phyloP scores from a whole-genome alignment of 1,139 yeast genomes.

The Sugiyamaella novakii region DNA sequence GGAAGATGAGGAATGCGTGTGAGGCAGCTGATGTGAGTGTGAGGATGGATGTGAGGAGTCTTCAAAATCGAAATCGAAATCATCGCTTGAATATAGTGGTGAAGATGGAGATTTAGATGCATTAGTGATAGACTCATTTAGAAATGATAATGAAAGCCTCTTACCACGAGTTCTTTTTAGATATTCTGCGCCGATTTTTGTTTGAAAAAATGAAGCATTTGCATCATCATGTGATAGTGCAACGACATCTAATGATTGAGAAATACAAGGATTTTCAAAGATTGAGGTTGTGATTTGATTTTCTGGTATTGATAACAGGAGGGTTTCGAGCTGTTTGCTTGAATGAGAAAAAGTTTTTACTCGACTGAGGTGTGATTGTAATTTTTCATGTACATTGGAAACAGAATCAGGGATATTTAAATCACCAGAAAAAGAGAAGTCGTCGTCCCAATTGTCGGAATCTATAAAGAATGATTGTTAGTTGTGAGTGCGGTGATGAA shows the following conservation, averaged over 20 bases:
- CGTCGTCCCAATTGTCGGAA: slow-evolving; percentile 35
- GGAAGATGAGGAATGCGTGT: background rate
- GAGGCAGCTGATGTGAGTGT: background rate
- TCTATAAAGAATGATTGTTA: slow-evolving; percentile 8
- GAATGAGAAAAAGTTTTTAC: slow-evolving; percentile 28
- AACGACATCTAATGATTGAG: slow-evolving; percentile 30
- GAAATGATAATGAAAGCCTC: slow-evolving; percentile 10
- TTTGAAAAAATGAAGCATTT: slow-evolving; percentile 26
- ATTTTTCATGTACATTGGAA: slow-evolving; percentile 19
- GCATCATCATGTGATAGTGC: slow-evolving; percentile 32
- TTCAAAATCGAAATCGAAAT: slow-evolving; percentile 3
- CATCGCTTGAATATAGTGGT: background rate
- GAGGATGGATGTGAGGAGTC: background rate
- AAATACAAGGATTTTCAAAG: slow-evolving; percentile 20
- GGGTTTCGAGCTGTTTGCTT: slow-evolving; percentile 27
- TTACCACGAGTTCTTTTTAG: slow-evolving; percentile 17
- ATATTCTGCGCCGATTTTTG: slow-evolving; percentile 26
- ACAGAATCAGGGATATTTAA: slow-evolving; percentile 23
- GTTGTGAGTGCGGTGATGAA: no score
- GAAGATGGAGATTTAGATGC: background rate
- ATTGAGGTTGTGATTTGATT: slow-evolving; percentile 14
- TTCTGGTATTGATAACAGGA: slow-evolving; percentile 26
- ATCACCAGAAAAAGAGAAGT: slow-evolving; percentile 29
- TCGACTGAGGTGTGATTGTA: slow-evolving; percentile 27
- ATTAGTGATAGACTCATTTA: background rate